Percentiles rank a stretch among this genome's conserved stretches.
Conservation (phyloP, 75 land plant genomes). For the Chamaecyparis obtusa region DNA sequence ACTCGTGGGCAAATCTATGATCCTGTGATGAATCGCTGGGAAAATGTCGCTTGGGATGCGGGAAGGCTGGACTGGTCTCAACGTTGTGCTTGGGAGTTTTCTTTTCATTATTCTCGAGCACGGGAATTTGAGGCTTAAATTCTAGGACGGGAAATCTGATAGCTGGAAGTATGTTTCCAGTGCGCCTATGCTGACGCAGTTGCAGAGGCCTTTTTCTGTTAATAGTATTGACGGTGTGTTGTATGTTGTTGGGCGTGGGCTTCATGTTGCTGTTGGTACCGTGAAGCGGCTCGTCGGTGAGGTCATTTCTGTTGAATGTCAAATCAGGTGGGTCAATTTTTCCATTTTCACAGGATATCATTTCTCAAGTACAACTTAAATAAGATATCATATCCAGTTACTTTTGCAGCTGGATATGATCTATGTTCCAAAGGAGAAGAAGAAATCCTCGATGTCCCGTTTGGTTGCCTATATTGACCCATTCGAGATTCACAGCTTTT, state of each 20-base stretch:
- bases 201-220: slow-evolving; percentile 61
- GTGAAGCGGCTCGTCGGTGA: slow-evolving; percentile 18
- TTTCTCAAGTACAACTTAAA: no score
- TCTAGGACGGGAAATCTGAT: slow-evolving; percentile 50
- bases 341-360: no score
- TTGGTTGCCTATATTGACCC: no score
- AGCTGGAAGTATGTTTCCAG: slow-evolving; percentile 60
- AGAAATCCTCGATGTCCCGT: no score
- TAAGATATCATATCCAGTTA: no score
- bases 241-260: slow-evolving; percentile 51
- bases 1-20: slow-evolving; percentile 75
- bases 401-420: no score
- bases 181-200: slow-evolving; percentile 46
- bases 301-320: slow-evolving; percentile 40
- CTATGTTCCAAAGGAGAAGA: no score
- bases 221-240: slow-evolving; percentile 33
- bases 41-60: slow-evolving; percentile 54
- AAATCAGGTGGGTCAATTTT: no score
- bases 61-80: slow-evolving; percentile 80
- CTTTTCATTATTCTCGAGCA: slow-evolving; percentile 67
- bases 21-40: slow-evolving; percentile 52
- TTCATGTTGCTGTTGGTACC: slow-evolving; percentile 61
- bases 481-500: no score
- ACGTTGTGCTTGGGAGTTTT: slow-evolving; percentile 44
- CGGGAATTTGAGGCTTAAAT: slow-evolving; percentile 51